Evolutionary conservation across 1,139 yeast species (phyloP).

Genomic region (Yamadazyma taylorii): DNA sequence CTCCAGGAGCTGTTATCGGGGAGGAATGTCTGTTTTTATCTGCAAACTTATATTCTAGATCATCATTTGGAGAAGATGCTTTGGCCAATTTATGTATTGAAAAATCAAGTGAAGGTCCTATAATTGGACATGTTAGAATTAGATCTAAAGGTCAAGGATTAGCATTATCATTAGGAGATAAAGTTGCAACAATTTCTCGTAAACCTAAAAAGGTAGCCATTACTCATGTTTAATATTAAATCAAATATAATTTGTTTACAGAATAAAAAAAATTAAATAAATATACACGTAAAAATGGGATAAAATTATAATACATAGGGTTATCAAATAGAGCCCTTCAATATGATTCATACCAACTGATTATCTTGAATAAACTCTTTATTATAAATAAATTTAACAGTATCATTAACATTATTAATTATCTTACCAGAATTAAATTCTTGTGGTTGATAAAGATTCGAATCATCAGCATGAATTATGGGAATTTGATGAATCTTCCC

Average conservation of each 20-base stretch:
- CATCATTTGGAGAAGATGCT: constrained; percentile 97
- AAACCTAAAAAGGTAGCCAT: constrained; percentile 36
- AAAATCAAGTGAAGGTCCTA: constrained; percentile 69
- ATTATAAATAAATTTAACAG: constrained; percentile 17
- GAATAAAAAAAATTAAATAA: constrained; percentile 2
- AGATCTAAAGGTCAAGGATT: constrained; percentile 98
- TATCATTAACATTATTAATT: constrained; percentile 15
- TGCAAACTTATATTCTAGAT: constrained; percentile 90
- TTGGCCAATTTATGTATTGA: constrained; percentile 95
- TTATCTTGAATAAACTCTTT: constrained; percentile 10
- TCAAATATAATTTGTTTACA: background rate
- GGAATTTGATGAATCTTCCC: constrained; percentile 18
- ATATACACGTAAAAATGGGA: too few relatives aligned
- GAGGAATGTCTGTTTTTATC: constrained; percentile 91
- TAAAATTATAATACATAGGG: too few relatives aligned
- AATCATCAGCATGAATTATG: constrained; percentile 27
- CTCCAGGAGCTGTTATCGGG: constrained; percentile 85
- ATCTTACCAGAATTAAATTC: constrained; percentile 19
- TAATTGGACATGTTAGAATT: constrained; percentile 93
- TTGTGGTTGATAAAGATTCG: constrained; percentile 25
- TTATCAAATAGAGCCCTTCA: too few relatives aligned
- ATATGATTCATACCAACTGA: constrained; percentile 4
- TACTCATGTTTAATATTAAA: background rate
- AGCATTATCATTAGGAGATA: constrained; percentile 92
- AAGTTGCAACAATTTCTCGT: constrained; percentile 78